phyloP scores from a whole-genome alignment of 306 rosid species.

The Malus sylvestris region DNA sequence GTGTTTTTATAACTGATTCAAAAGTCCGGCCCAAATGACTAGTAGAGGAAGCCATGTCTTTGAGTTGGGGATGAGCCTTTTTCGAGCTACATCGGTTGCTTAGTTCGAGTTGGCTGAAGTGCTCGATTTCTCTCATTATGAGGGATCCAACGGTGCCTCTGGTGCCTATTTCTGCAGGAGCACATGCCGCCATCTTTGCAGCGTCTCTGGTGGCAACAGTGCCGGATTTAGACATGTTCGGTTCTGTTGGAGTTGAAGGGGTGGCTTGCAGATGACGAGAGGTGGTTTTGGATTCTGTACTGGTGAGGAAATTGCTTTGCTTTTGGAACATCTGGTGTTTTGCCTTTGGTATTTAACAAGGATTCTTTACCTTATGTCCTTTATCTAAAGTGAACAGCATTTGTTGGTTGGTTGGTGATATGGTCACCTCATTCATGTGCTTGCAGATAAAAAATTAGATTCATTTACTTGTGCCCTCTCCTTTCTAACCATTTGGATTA shows the following conservation, averaged over 20 bases:
- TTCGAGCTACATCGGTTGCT: constrained; percentile 23
- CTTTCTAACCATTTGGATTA: constrained; percentile 22
- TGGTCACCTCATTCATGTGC: constrained; percentile 48
- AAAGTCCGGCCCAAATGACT: constrained; percentile 28
- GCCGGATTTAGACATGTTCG: constrained; percentile 33
- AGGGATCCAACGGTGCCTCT: constrained; percentile 65
- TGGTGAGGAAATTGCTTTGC: constrained; percentile 28
- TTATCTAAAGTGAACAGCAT: constrained; percentile 28
- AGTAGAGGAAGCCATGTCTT: constrained; percentile 30
- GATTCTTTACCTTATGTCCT: constrained; percentile 30
- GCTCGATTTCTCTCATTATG: constrained; percentile 58
- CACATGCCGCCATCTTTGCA: constrained; percentile 28
- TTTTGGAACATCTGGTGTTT: constrained; percentile 32
- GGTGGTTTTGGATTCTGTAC: constrained; percentile 28
- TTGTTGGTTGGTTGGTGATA: constrained; percentile 31
- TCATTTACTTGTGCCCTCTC: constrained; percentile 24
- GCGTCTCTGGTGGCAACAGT: constrained; percentile 15
- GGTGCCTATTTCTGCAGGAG: constrained; percentile 53
- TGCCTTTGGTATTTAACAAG: constrained; percentile 26
- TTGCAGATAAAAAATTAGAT: constrained; percentile 32
- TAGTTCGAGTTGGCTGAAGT: constrained; percentile 39
- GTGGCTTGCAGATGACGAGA: constrained; percentile 37
- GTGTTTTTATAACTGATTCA: constrained; percentile 30
- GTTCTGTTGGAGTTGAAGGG: constrained; percentile 27
- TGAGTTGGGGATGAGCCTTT: constrained; percentile 29